Percentiles rank a stretch among this genome's conserved stretches.
Conservation (phyloP, 495 filamentous ascomycete genomes). For the Darksidea phi region DNA sequence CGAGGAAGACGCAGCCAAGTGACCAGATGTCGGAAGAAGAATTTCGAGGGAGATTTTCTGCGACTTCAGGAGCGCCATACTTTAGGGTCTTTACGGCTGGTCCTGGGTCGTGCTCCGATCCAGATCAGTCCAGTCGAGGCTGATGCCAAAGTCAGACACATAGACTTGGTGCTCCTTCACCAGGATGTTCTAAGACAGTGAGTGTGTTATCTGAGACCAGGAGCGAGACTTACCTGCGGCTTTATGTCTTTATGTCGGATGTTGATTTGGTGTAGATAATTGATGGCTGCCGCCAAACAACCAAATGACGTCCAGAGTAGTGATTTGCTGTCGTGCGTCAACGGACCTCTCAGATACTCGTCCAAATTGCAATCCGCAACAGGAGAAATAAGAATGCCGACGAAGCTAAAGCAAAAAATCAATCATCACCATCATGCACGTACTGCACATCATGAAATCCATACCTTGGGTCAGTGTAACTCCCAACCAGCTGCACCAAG, state of each 20-base stretch:
- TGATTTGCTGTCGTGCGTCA: background rate
- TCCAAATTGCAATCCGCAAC: slow-evolving; percentile 39
- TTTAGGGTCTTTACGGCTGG: slow-evolving; percentile 37
- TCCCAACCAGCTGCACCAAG: slow-evolving; percentile 31
- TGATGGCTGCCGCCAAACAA: slow-evolving; percentile 44
- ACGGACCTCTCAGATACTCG: background rate
- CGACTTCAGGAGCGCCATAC: slow-evolving; percentile 51
- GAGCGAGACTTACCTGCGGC: slow-evolving; percentile 28
- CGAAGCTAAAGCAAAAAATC: slow-evolving; percentile 20
- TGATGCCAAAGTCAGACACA: too few relatives aligned
- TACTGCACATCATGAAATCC: too few relatives aligned
- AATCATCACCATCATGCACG: too few relatives aligned
- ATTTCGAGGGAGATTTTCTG: slow-evolving; percentile 40
- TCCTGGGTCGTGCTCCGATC: slow-evolving; percentile 38
- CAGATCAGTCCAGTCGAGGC: slow-evolving; percentile 4
- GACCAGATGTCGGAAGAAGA: slow-evolving; percentile 51
- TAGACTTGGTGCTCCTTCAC: too few relatives aligned
- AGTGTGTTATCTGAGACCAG: too few relatives aligned
- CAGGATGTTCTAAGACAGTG: too few relatives aligned
- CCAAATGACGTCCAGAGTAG: slow-evolving; percentile 15
- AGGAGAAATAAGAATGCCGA: slow-evolving; percentile 43
- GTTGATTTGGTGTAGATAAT: slow-evolving; percentile 44
- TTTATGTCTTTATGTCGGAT: slow-evolving; percentile 52
- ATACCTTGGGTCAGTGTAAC: slow-evolving; percentile 38
- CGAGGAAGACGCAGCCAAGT: slow-evolving; percentile 52